phyloP scores from a whole-genome alignment of 2,329 filamentous ascomycete species.

The Diaporthe amygdali region DNA sequence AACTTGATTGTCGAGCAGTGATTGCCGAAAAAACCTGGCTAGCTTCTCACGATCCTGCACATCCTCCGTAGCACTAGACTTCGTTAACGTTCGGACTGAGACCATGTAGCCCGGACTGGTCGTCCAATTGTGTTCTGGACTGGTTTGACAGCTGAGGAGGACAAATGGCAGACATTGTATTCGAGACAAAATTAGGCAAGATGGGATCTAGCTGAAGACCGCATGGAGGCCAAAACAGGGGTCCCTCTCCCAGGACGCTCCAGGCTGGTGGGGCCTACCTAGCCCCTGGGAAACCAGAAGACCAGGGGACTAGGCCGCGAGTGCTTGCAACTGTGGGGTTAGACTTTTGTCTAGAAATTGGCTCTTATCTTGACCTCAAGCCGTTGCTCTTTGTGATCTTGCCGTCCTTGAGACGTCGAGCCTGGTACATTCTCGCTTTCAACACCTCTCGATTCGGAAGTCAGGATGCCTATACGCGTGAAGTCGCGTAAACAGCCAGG shows the following conservation, averaged over 20 bases:
- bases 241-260: background rate
- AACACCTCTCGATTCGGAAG: background rate
- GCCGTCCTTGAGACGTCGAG: background rate
- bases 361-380: background rate
- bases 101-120: conserved; percentile 1
- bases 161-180: background rate
- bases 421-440: background rate
- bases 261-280: background rate
- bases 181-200: conserved; percentile 10
- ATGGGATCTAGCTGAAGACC: background rate
- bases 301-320: background rate
- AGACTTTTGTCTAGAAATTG: background rate
- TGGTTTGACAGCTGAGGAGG: background rate
- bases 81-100: background rate
- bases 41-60: background rate
- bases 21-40: background rate
- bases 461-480: conserved; percentile 45
- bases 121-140: background rate
- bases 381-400: background rate
- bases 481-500: conserved; percentile 40
- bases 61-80: background rate
- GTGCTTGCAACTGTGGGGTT: background rate
- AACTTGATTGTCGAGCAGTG: background rate
- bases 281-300: background rate
- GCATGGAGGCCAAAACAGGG: conserved; percentile 3